Conservation (phyloP, 2,329 filamentous ascomycete genomes). For the Aspergillus luchuensis region DNA sequence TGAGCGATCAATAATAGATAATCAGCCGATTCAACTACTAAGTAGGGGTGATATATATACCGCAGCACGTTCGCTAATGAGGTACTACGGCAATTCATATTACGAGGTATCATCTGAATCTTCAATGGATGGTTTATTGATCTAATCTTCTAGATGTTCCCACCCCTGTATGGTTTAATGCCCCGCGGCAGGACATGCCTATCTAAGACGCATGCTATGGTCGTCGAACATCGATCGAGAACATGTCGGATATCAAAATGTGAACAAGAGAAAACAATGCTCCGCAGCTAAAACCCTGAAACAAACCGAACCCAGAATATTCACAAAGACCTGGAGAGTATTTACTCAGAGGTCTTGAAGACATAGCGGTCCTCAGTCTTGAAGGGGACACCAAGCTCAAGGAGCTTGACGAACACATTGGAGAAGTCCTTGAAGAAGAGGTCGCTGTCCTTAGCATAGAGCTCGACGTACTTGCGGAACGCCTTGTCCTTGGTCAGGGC, state of each 20-base stretch:
- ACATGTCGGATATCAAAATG: slow-evolving; percentile 19
- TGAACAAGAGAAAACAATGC: slow-evolving; percentile 15
- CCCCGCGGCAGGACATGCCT: slow-evolving; percentile 1
- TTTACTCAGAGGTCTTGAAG: slow-evolving; percentile 62
- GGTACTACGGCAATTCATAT: no score
- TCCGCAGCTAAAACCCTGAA: slow-evolving; percentile 15
- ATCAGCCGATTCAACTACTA: not conserved
- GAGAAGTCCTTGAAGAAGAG: slow-evolving; percentile 93
- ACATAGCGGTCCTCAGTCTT: slow-evolving; percentile 61
- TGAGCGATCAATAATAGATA: no score
- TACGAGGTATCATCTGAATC: no score
- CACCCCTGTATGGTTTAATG: not conserved
- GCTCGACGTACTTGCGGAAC: slow-evolving; percentile 77
- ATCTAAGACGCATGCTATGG: slow-evolving; percentile 5
- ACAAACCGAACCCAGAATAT: slow-evolving; percentile 13
- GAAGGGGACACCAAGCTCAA: slow-evolving; percentile 94
- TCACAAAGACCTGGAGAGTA: not conserved
- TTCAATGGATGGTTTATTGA: not conserved
- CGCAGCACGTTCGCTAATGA: not conserved
- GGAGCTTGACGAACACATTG: slow-evolving; percentile 75
- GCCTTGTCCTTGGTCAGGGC: slow-evolving; percentile 83
- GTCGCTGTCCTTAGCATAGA: slow-evolving; percentile 89
- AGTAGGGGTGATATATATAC: not conserved
- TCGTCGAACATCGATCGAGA: slow-evolving; percentile 1
- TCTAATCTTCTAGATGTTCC: not conserved